phyloP scores from a whole-genome alignment of 768 basidiomycete genomes.

The Kwoniella dendrophila region DNA sequence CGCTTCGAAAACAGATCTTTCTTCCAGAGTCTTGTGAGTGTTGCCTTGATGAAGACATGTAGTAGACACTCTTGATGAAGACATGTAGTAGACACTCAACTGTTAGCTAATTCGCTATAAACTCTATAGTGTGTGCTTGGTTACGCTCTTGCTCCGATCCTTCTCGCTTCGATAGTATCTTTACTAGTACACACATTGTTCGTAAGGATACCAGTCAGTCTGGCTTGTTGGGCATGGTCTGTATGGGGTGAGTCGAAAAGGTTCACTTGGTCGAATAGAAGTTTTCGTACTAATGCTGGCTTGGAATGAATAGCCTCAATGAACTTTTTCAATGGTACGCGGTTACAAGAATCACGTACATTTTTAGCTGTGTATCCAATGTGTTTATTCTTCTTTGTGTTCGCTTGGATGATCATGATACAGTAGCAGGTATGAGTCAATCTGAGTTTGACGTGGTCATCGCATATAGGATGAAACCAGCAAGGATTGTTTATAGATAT shows the following conservation, averaged over 20 bases:
- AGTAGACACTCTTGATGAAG: too few species aligned
- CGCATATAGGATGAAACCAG: neutral
- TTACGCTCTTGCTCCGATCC: constrained; percentile 90
- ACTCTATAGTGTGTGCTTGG: constrained; percentile 73
- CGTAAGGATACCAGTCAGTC: constrained; percentile 79
- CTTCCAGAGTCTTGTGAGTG: constrained; percentile 77
- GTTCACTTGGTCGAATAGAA: too few species aligned
- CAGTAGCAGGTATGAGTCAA: constrained; percentile 60
- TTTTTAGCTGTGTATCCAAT: constrained; percentile 95
- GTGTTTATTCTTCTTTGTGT: constrained; percentile 86
- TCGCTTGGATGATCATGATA: constrained; percentile 97
- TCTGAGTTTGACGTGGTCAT: neutral
- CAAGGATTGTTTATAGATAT: neutral
- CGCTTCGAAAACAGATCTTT: constrained; percentile 67
- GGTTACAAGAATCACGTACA: constrained; percentile 85
- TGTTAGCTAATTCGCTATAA: neutral
- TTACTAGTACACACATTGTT: constrained; percentile 79
- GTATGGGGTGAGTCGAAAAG: constrained; percentile 78
- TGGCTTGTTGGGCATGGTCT: constrained; percentile 91
- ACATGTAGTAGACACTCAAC: neutral
- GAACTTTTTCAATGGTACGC: constrained; percentile 93
- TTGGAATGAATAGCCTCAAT: constrained; percentile 68
- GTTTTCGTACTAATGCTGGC: neutral
- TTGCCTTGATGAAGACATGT: too few species aligned
- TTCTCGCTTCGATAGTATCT: constrained; percentile 83